phyloP scores from a whole-genome alignment of 2,329 filamentous ascomycete genomes.

The Fulvia fulva region DNA sequence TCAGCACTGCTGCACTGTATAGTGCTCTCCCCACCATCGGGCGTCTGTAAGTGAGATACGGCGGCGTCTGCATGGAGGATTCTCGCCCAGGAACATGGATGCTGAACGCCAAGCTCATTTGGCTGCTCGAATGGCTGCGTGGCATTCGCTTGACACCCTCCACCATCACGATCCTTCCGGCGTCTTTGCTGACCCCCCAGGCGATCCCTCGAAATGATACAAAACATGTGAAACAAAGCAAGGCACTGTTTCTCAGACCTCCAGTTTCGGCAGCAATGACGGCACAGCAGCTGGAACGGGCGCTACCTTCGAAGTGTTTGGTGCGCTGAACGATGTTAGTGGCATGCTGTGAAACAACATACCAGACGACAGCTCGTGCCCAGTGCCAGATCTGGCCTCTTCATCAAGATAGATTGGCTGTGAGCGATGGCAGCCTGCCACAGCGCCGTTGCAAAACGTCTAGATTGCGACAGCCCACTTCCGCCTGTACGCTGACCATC shows the following conservation, averaged over 20 bases:
- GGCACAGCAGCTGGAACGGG: neutral
- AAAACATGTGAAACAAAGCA: neutral
- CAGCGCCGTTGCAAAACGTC: neutral
- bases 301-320: neutral
- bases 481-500: neutral
- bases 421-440: no score
- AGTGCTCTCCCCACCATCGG: constrained; percentile 2
- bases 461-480: neutral
- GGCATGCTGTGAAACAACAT: neutral
- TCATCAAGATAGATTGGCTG: neutral
- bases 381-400: neutral
- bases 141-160: neutral
- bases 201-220: neutral
- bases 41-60: neutral
- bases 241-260: neutral
- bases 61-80: neutral
- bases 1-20: neutral
- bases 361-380: neutral
- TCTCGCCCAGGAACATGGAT: constrained; percentile 2
- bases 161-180: neutral
- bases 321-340: neutral
- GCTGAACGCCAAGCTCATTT: neutral
- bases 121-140: neutral
- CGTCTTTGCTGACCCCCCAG: neutral
- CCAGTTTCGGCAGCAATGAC: neutral